Conservation (phyloP, 371 early-diverging fungal genomes). For the Blakeslea trispora region DNA sequence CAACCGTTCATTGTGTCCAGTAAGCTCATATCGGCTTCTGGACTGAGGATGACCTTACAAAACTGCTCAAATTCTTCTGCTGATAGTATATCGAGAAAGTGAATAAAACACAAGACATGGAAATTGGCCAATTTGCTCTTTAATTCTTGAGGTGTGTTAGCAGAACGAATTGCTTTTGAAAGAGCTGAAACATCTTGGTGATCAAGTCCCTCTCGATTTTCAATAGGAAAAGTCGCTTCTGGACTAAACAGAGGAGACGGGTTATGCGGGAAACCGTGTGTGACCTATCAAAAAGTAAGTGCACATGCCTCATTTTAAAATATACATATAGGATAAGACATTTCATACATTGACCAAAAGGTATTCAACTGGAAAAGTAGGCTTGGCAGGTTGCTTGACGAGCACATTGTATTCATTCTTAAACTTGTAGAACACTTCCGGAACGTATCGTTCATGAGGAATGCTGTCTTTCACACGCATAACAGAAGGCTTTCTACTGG, state of each 20-base stretch:
- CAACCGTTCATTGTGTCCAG: constrained; percentile 67
- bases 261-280: constrained; percentile 90
- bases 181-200: constrained; percentile 46
- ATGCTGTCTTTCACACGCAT: constrained; percentile 87
- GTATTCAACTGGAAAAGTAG: constrained; percentile 96
- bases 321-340: too few species aligned
- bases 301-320: too few species aligned
- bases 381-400: constrained; percentile 86
- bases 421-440: constrained; percentile 95
- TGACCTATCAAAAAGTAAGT: too few species aligned
- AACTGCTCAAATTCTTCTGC: constrained; percentile 59
- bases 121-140: constrained; percentile 72
- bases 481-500: constrained; percentile 84
- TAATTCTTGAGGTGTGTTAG: constrained; percentile 39
- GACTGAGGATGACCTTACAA: constrained; percentile 53
- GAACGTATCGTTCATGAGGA: constrained; percentile 80
- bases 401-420: constrained; percentile 91
- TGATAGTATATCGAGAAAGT: constrained; percentile 48
- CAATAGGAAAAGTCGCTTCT: constrained; percentile 54
- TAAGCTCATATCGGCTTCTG: constrained; percentile 40
- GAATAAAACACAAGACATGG: constrained; percentile 77
- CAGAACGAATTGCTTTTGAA: constrained; percentile 52
- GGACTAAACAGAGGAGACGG: constrained; percentile 78
- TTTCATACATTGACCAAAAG: constrained; percentile 88
- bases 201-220: constrained; percentile 61